Evolutionary conservation across 2,329 filamentous ascomycete genomes (phyloP), one percentile per base, ranked within the genome.

Genomic region (Coniochaeta ligniaria): DNA sequence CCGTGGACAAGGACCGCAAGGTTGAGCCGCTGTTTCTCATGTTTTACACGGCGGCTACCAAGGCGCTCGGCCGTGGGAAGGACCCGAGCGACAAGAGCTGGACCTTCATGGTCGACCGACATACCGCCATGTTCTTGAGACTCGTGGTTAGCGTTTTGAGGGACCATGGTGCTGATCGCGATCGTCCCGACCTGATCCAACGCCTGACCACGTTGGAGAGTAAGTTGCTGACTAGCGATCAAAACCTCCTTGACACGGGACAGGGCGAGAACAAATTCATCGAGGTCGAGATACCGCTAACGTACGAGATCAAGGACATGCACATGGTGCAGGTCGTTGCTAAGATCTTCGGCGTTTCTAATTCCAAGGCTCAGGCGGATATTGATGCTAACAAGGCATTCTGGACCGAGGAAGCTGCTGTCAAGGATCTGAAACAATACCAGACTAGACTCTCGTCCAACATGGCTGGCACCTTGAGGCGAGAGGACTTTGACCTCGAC

Each of bases 291-390:
- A 85, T 92, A 2, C 92, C 94, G 12, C 78, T 96, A 61, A 95
- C 87, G 70, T 91, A 96, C 73, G 91, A 97, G 73, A 89, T 98
- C 71, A 96, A 95, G 75, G 95, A 99, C 71, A 99, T 99, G 95
- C 88, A 88, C 41, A 83, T 97, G 75, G 95, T 96, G 31, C 89
- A 95, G 72, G 84, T 89, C 38, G 93, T 99, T 28, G 90, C 89
- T 58, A 88, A 83, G 67, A 90, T 97, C 64, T 99, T 98, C 74
- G 90, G 89, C 52, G 81, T 94, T 62, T 86, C 87, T 50, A 86
- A 89, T 65, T 86, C 87, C 1, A 87, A 95, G 66, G 88, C 93
- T 6, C 95, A 99, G 75, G 83, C 84, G 50, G 93, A 97, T 68
- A 91, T 99, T 70, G 90, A 96, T 73, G 83, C 86, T 57, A 85